Base-by-base conservation (phyloP, 257 asterid genomes). In the Anisodus tanguticus region DNA sequence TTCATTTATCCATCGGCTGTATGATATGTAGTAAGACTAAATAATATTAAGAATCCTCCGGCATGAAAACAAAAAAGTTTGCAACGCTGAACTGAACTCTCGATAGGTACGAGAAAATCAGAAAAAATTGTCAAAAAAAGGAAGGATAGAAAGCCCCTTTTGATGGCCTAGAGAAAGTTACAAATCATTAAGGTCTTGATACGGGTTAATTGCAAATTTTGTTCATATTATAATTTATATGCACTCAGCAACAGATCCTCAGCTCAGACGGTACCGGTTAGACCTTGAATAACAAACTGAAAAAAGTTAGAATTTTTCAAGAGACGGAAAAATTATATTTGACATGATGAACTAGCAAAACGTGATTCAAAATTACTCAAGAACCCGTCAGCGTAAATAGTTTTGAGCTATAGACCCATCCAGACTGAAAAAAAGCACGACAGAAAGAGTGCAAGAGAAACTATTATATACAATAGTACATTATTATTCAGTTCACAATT, bases 71-170 rank as follows among this genome's bases (percentile, higher is more conserved):
- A 31, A 31, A 31, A 31, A 31, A 31, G 35, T 31, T 31, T 31
- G 35, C 35, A 1, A 31, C 35, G 35, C 35, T 31, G 97, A 31
- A 31, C 35, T 31, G 35, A 31, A 31, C 35, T 31, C 35, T 31
- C 35, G 35, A 31, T 31, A 31, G 35, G 35, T 31, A 31, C 35
- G 35, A 31, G 35, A 31, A 31, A 31, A 31, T 31, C 1, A 1
- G 26, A 22, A 31, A 31, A 31, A 31, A 31, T 31, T 31, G 2
- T 31, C 35, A 31, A 31, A 31, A 31, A 57, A 57, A 2, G 62
- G 62, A 1, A 15, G 8, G 60, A 55, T 58, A 76, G 45, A 12
- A 49, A 49, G 12, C 4, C 47, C 47, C 81, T 51, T 51, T 13
- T 51, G 45, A 26, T 26, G 63, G 81, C 43, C 80, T 74, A 11